Evolutionary conservation across 2,329 filamentous ascomycete genomes (phyloP).

Genomic region (Davidsoniella australis): DNA sequence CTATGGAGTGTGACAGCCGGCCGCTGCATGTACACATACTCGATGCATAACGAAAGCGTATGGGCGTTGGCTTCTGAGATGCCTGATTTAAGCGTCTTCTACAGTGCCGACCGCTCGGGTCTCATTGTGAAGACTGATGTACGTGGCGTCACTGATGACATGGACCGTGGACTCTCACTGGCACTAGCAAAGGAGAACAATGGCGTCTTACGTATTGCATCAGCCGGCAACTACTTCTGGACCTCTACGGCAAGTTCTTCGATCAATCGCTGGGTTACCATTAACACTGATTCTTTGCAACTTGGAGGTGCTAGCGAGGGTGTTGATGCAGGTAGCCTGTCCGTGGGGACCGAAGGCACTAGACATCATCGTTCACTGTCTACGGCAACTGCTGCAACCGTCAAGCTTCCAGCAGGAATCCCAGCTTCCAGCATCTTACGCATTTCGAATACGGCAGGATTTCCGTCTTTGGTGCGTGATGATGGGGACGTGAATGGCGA

Average conservation of each 20-base stretch:
- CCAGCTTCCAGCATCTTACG: conserved; percentile 61
- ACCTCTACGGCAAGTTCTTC: conserved; percentile 79
- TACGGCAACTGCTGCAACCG: conserved; percentile 15
- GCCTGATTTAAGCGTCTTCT: conserved; percentile 74
- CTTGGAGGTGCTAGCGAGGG: not conserved
- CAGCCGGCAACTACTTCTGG: conserved; percentile 66
- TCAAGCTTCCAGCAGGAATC: conserved; percentile 37
- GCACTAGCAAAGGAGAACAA: conserved; percentile 88
- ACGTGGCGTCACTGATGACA: conserved; percentile 43
- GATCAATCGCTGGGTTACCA: conserved; percentile 79
- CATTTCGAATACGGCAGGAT: conserved; percentile 68
- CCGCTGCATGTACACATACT: conserved; percentile 92
- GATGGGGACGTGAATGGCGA: conserved; percentile 18
- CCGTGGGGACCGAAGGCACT: not conserved
- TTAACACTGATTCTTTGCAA: conserved; percentile 63
- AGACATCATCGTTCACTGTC: conserved; percentile 7
- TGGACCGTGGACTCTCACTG: conserved; percentile 78
- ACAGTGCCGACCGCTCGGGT: conserved; percentile 83
- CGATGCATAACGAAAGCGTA: conserved; percentile 97
- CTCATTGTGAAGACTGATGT: conserved; percentile 94
- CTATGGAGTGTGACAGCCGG: conserved; percentile 93
- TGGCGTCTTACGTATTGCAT: conserved; percentile 52
- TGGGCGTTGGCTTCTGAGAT: conserved; percentile 90
- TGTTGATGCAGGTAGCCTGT: not conserved
- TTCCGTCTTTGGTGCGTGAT: conserved; percentile 39